Evolutionary conservation across 139 green algal species (phyloP).

Genomic region (Chlamydomonas urium): DNA sequence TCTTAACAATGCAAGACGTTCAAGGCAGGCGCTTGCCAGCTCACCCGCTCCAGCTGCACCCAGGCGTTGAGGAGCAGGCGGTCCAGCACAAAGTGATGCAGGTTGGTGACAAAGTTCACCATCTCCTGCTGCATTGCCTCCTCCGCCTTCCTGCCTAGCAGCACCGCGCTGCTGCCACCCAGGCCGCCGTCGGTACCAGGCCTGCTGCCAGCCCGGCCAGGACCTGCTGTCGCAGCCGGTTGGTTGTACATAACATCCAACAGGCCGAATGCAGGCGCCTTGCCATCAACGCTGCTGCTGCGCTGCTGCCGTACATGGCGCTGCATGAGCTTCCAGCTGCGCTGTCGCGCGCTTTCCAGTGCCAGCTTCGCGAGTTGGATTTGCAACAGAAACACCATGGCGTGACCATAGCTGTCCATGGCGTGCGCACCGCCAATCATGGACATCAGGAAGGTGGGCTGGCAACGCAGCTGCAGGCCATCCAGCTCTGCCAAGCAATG

Average conservation of each 20-base stretch:
- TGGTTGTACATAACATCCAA: constrained; percentile 1
- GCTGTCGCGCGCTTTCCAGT: constrained; percentile 9
- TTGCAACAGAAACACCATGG: constrained; percentile 21
- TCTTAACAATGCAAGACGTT: too few relatives aligned
- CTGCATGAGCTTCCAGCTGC: constrained; percentile 14
- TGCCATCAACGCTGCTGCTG: constrained; percentile 1
- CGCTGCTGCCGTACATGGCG: background rate
- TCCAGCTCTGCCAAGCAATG: constrained; percentile 21
- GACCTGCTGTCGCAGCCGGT: background rate
- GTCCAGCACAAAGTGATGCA: constrained; percentile 36
- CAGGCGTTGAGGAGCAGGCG: constrained; percentile 15
- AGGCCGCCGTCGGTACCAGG: too few relatives aligned
- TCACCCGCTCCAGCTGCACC: constrained; percentile 13
- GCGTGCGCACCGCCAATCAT: constrained; percentile 14
- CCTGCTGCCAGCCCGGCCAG: too few relatives aligned
- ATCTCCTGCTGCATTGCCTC: constrained; percentile 23
- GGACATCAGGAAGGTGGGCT: constrained; percentile 25
- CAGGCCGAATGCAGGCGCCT: background rate
- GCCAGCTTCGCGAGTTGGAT: constrained; percentile 17
- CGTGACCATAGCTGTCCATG: constrained; percentile 18
- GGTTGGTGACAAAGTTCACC: constrained; percentile 34
- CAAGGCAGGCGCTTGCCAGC: background rate
- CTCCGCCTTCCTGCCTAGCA: too few relatives aligned
- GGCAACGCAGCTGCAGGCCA: constrained; percentile 17
- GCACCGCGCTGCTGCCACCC: too few relatives aligned